A percentile compares a stretch with the other conserved stretches of the same genome.
Evolutionary conservation across 345 rosid species (phyloP).

Genomic region (Citropsis articulata): DNA sequence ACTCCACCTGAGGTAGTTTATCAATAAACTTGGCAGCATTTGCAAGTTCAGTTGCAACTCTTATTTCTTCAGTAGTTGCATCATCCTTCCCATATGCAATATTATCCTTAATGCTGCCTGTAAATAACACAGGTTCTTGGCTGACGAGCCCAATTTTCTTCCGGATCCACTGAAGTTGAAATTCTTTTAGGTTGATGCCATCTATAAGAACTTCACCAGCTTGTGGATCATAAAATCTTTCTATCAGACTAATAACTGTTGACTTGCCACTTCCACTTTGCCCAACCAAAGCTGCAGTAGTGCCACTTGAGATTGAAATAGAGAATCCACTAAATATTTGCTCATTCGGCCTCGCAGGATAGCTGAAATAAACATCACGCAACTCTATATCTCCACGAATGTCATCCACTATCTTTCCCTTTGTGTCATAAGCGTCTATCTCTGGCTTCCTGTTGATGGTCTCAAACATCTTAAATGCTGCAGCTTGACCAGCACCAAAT

Average conservation of each 20-base stretch:
- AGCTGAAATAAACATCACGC: conserved; percentile 58
- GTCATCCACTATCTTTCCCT: conserved; percentile 54
- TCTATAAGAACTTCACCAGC: conserved; percentile 65
- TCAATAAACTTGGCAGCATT: conserved; percentile 77
- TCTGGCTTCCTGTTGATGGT: conserved; percentile 63
- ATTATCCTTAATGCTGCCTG: conserved; percentile 65
- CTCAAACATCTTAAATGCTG: conserved; percentile 79
- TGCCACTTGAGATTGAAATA: conserved; percentile 56
- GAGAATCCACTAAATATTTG: conserved; percentile 66
- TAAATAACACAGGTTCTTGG: conserved; percentile 80
- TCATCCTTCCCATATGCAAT: conserved; percentile 74
- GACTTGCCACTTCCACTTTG: conserved; percentile 93
- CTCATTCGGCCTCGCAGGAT: conserved; percentile 80
- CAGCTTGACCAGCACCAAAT: conserved; percentile 78
- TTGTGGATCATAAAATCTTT: conserved; percentile 83
- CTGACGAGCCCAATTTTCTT: conserved; percentile 75
- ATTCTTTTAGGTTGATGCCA: conserved; percentile 60
- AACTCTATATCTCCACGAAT: conserved; percentile 68
- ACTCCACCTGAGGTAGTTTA: conserved; percentile 59
- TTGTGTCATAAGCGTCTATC: conserved; percentile 59
- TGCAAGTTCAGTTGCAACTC: conserved; percentile 66
- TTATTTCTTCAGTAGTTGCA: conserved; percentile 67
- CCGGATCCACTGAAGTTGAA: conserved; percentile 76
- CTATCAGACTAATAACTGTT: conserved; percentile 70
- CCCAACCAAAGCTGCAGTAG: conserved; percentile 78